phyloP scores from a whole-genome alignment of 441 rosid species.

The Erodium texanum region DNA sequence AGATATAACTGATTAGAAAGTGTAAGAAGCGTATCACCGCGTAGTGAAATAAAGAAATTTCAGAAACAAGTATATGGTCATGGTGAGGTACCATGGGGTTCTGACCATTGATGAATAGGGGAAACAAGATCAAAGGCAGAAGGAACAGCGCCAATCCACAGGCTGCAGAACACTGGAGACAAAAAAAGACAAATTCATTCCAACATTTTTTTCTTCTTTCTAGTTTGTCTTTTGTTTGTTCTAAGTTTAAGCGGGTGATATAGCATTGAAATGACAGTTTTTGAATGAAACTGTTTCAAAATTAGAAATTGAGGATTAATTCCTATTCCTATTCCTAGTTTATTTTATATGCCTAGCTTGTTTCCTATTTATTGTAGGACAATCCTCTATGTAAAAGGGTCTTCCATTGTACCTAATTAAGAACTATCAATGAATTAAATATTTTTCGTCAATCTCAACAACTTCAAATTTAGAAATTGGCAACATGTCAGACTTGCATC shows the following conservation, averaged over 20 bases:
- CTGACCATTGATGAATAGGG: conserved; percentile 53
- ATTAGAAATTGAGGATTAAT: too few species aligned
- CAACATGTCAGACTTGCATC: background rate
- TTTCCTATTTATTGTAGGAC: too few species aligned
- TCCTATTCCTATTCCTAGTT: too few species aligned
- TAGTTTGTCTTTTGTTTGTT: background rate
- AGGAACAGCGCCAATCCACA: conserved; percentile 49
- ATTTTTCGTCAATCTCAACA: too few species aligned
- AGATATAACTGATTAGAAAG: background rate
- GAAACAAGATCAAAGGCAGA: conserved; percentile 50
- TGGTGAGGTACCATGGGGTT: conserved; percentile 38
- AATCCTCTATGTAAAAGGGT: too few species aligned
- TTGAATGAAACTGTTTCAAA: background rate
- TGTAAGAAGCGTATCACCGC: background rate
- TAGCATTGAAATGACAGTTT: background rate
- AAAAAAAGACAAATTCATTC: conserved; percentile 10
- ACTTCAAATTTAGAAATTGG: background rate
- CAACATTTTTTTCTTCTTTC: background rate
- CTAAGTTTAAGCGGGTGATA: background rate
- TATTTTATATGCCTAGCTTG: too few species aligned
- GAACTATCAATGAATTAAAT: too few species aligned
- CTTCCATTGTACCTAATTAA: too few species aligned
- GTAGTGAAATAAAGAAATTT: background rate
- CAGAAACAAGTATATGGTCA: background rate
- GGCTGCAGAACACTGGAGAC: conserved; percentile 48